Conservation (phyloP, 1,139 yeast species). For the Zhuliangozyma parablackwelliae region DNA sequence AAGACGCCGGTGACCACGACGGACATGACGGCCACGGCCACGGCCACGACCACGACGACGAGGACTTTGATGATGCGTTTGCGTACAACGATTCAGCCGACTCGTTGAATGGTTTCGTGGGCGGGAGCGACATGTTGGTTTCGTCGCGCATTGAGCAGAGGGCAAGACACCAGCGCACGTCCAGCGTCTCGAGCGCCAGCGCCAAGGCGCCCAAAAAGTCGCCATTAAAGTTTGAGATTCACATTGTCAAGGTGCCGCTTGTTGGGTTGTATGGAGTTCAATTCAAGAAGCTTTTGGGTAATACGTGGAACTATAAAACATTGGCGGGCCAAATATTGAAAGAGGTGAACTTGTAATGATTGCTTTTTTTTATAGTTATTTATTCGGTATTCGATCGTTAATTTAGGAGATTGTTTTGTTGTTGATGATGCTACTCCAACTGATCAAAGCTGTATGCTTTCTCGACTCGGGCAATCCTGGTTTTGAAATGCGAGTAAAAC, state of each 20-base stretch:
- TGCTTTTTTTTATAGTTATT: neutral
- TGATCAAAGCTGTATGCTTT: slow-evolving; percentile 8
- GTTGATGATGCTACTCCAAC: neutral
- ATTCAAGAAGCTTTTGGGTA: slow-evolving; percentile 88
- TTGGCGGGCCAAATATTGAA: slow-evolving; percentile 81
- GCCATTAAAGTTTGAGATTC: slow-evolving; percentile 86
- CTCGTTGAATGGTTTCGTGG: slow-evolving; percentile 50
- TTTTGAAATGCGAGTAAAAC: slow-evolving; percentile 11
- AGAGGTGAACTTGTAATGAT: slow-evolving; percentile 58
- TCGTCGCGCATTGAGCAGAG: slow-evolving; percentile 57
- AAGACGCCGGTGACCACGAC: slow-evolving; percentile 33
- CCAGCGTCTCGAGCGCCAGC: slow-evolving; percentile 19
- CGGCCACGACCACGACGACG: slow-evolving; percentile 19
- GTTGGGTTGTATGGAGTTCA: slow-evolving; percentile 92
- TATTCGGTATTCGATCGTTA: neutral
- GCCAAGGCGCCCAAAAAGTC: slow-evolving; percentile 16
- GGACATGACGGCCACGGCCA: slow-evolving; percentile 14
- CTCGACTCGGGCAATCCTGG: slow-evolving; percentile 14
- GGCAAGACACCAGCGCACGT: slow-evolving; percentile 30
- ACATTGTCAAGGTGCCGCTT: slow-evolving; percentile 87
- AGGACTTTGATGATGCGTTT: slow-evolving; percentile 17
- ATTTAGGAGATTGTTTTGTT: neutral
- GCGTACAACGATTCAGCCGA: slow-evolving; percentile 61
- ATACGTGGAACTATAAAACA: slow-evolving; percentile 95
- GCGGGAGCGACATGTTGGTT: slow-evolving; percentile 64